Base-by-base conservation (phyloP, 2,329 filamentous ascomycete genomes). In the Fusarium incarnatum region DNA sequence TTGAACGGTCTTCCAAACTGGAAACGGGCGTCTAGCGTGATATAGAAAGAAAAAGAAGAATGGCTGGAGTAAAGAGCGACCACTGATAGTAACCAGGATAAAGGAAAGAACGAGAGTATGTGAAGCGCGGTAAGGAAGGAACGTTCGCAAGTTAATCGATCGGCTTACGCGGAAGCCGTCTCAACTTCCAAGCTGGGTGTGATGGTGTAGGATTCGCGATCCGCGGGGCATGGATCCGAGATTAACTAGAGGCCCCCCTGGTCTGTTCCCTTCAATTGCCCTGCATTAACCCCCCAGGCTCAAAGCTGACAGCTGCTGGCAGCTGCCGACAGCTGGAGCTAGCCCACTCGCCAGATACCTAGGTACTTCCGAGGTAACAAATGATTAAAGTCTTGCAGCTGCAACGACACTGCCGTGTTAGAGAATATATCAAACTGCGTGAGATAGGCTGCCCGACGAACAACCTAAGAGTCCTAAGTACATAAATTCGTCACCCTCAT, bases 151-250 rank as follows among this genome's bases (percentile, higher is more conserved):
- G 34, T 41, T 32, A 25, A 61, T 60, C n/a, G 44, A 46, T 34
- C 64, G 68, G 68, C 42, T 55, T 62, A 59, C 57, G 68, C 68
- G 68, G 64, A 59, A 34, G 25, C 59, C 58, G 50, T 64, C 25
- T 30, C n/a, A 42, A 32, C 56, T 32, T 37, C 37, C 28, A 56
- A 37, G 46, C 42, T 41, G 54, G 47, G 27, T 52, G 32, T 53
- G 49, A 20, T 52, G 32, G 34, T 53, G 49, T 53, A 53, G 13
- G 49, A 41, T 42, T 52, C 52, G 32, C 49, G 60, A 72, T 73
- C 68, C 68, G 65, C 60, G 68, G 62, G 71, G 56, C 57, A 46
- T 56, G 56, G 45, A 59, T 56, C 60, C 68, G 71, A 73, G 60
- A 73, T 73, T 73, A 64, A 42, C 28, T 37, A 52, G 58, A 57